A percentile compares a stretch with the other conserved stretches of the same genome.
phyloP scores from a whole-genome alignment of 177 flowering plant genomes.

The Vitis hybrid region DNA sequence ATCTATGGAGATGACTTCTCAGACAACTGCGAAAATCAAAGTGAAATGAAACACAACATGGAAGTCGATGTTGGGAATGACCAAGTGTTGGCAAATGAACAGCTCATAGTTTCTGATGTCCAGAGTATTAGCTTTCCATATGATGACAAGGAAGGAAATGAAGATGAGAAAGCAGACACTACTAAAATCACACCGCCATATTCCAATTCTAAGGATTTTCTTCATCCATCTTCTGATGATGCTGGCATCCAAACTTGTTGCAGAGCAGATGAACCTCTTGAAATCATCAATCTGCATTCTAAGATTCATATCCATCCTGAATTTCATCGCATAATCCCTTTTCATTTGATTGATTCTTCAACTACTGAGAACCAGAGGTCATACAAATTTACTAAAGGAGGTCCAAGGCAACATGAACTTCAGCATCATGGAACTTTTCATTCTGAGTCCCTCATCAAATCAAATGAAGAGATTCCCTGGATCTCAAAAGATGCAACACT shows the following conservation, averaged over 20 bases:
- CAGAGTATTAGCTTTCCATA: conserved; percentile 12
- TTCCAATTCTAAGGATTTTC: background rate
- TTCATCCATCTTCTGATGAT: background rate
- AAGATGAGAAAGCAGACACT: conserved; percentile 7
- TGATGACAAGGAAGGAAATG: conserved; percentile 17
- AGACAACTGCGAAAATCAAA: background rate
- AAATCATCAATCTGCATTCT: conserved; percentile 2
- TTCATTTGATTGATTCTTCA: conserved; percentile 28
- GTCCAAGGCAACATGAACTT: conserved; percentile 5
- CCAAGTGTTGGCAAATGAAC: conserved; percentile 10
- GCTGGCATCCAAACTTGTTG: background rate
- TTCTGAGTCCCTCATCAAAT: conserved; percentile 11
- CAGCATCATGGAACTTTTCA: conserved; percentile 11
- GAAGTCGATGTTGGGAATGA: conserved; percentile 4
- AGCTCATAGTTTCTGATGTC: conserved; percentile 18
- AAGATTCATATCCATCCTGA: background rate
- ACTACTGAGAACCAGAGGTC: conserved; percentile 10
- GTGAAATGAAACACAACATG: background rate
- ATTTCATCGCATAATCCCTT: conserved; percentile 17
- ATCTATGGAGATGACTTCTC: background rate
- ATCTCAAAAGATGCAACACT: conserved; percentile 12
- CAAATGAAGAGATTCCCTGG: background rate
- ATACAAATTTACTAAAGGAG: conserved; percentile 4
- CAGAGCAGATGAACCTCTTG: conserved; percentile 17
- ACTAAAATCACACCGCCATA: background rate